Evolutionary conservation across 768 basidiomycete genomes (phyloP).

Genomic region (Cubamyces sp.): DNA sequence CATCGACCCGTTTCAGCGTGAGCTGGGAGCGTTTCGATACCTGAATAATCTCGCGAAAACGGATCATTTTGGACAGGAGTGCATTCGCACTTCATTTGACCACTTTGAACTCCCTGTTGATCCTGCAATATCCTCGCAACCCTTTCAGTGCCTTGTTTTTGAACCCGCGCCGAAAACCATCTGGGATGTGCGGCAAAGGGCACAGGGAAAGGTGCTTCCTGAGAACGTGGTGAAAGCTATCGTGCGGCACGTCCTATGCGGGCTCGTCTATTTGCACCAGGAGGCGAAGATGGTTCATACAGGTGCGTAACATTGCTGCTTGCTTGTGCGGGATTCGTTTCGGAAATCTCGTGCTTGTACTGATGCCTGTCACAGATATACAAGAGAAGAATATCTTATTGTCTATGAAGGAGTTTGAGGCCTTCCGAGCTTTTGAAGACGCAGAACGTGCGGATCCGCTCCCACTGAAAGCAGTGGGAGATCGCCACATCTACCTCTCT

Average conservation of each 20-base stretch:
- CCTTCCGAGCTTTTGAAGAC: slow-evolving; percentile 8
- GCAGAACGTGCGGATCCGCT: slow-evolving; percentile 3
- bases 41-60: background rate
- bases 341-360: no score
- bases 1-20: no score
- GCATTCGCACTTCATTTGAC: background rate
- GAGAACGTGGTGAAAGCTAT: background rate
- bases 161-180: background rate
- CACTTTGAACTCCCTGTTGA: background rate
- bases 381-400: slow-evolving; percentile 21
- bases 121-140: background rate
- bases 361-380: slow-evolving; percentile 11
- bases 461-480: slow-evolving; percentile 14
- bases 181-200: background rate
- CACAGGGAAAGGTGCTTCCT: background rate
- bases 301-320: slow-evolving; percentile 5
- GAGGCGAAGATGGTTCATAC: slow-evolving; percentile 19
- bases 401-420: background rate
- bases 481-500: slow-evolving; percentile 18
- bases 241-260: slow-evolving; percentile 4
- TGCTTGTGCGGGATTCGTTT: no score
- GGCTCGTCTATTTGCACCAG: slow-evolving; percentile 16
- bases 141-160: slow-evolving; percentile 2
- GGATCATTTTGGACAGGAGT: background rate
- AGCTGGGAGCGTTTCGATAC: no score